These are phyloP conservation scores for Fusarium palustre DNA, from an alignment of 2,329 filamentous ascomycete species.

Conservation along the genomic window DNA sequence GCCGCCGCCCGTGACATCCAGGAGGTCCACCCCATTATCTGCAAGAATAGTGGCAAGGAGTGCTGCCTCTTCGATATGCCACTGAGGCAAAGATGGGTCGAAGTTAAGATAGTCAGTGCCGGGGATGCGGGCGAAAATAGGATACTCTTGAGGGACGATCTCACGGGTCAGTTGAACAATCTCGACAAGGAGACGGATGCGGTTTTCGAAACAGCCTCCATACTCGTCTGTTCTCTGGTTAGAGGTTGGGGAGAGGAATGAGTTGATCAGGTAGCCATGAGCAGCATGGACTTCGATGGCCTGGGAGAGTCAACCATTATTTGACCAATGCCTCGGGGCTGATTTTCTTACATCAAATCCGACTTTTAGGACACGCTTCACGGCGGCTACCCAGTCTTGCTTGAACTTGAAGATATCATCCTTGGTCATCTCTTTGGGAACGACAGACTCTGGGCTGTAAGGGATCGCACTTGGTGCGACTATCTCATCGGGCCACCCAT, in stretches of 20 bases:
- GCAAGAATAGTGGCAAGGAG: constrained; percentile 71
- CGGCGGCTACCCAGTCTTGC: constrained; percentile 36
- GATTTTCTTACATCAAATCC: constrained; percentile 38
- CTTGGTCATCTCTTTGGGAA: constrained; percentile 41
- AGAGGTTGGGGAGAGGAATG: constrained; percentile 62
- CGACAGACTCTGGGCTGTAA: constrained; percentile 36
- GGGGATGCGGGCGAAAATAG: constrained; percentile 74
- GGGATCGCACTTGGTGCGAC: constrained; percentile 39
- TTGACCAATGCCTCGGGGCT: too few species aligned
- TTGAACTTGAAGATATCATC: constrained; percentile 44
- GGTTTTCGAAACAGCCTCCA: constrained; percentile 58
- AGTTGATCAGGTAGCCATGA: constrained; percentile 65
- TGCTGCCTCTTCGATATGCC: constrained; percentile 71
- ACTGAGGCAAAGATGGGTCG: constrained; percentile 67
- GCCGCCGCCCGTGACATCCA: constrained; percentile 77
- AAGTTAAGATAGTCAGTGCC: constrained; percentile 79
- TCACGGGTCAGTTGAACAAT: constrained; percentile 51
- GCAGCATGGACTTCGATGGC: constrained; percentile 54
- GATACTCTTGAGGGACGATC: constrained; percentile 50
- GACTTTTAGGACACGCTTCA: constrained; percentile 36
- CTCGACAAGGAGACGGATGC: constrained; percentile 60
- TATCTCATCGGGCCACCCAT: constrained; percentile 45
- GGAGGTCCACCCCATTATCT: constrained; percentile 74
- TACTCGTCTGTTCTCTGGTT: constrained; percentile 66
- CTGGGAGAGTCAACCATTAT: background rate